Percentiles rank a stretch among this genome's conserved stretches.
These are phyloP conservation scores for Rubia peregrina DNA, from an alignment of 305 asterid species.

Conservation along the genomic window DNA sequence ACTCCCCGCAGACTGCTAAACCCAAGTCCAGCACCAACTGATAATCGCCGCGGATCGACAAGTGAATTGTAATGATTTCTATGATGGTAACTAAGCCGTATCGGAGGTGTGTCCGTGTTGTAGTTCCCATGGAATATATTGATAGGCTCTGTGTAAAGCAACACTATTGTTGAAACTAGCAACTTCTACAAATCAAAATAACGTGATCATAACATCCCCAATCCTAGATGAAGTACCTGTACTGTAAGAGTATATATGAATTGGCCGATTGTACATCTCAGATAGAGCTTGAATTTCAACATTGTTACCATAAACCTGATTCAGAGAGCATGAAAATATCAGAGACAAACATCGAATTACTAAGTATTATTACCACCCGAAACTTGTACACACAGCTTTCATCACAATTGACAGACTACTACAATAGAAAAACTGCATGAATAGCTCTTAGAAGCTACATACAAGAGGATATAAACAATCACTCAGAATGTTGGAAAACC, in stretches of 20 bases:
- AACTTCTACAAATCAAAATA: constrained; percentile 4
- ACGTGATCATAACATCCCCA: not conserved
- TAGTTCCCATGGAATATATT: constrained; percentile 94
- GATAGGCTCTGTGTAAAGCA: constrained; percentile 65
- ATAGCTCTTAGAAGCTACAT: not conserved
- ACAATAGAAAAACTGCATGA: not conserved
- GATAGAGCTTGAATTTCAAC: constrained; percentile 92
- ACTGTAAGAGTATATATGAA: constrained; percentile 90
- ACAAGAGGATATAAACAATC: not conserved
- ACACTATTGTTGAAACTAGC: constrained; percentile 13
- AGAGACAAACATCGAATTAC: not conserved
- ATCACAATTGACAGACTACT: too few species aligned
- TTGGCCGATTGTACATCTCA: constrained; percentile 98
- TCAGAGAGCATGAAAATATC: not conserved
- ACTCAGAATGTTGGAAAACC: not conserved
- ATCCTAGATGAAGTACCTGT: constrained; percentile 47
- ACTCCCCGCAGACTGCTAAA: constrained; percentile 90
- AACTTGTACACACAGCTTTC: too few species aligned
- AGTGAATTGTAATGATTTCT: constrained; percentile 97
- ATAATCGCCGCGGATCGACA: constrained; percentile 79
- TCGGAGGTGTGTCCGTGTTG: constrained; percentile 78
- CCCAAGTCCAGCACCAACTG: constrained; percentile 94
- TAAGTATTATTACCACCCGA: not conserved
- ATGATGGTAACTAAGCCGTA: constrained; percentile 90
- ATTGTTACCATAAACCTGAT: constrained; percentile 90